A percentile compares a stretch with the other conserved stretches of the same genome.
phyloP scores from a whole-genome alignment of 2,329 filamentous ascomycete species.

The Paraconiothyrium sp. region DNA sequence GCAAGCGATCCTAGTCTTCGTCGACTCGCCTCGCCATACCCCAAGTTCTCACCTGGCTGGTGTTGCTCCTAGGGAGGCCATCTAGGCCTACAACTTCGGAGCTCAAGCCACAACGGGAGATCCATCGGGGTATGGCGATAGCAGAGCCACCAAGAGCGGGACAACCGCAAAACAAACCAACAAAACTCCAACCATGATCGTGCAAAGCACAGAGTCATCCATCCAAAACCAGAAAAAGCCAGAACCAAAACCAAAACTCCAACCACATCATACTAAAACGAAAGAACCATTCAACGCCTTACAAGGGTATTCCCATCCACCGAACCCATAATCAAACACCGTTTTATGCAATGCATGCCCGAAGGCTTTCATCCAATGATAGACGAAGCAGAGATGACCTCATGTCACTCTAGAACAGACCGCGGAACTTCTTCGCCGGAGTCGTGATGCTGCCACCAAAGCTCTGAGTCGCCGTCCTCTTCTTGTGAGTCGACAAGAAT shows the following conservation, averaged over 20 bases:
- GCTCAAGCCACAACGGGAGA: slow-evolving; percentile 30
- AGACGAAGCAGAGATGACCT: background rate
- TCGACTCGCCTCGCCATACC: slow-evolving; percentile 20
- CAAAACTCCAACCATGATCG: background rate
- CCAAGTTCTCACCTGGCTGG: slow-evolving; percentile 25
- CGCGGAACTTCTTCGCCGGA: slow-evolving; percentile 18
- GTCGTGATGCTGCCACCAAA: slow-evolving; percentile 14
- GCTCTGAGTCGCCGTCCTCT: slow-evolving; percentile 24
- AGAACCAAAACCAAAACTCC: no score
- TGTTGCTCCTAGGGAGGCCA: slow-evolving; percentile 30
- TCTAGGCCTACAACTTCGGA: slow-evolving; percentile 30
- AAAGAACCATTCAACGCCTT: background rate
- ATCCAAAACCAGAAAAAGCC: no score
- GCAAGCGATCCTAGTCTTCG: background rate
- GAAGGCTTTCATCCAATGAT: background rate
- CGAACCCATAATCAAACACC: background rate
- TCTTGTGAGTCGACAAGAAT: slow-evolving; percentile 24
- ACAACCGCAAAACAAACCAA: background rate
- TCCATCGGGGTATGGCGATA: slow-evolving; percentile 9
- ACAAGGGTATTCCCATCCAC: slow-evolving; percentile 1
- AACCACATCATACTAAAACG: no score
- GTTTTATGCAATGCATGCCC: slow-evolving; percentile 4
- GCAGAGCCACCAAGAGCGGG: slow-evolving; percentile 3
- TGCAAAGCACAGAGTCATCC: background rate
- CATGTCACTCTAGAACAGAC: background rate